These are phyloP conservation scores for Gyrodon lividus DNA, from an alignment of 768 basidiomycete genomes.

Conservation along the genomic window DNA sequence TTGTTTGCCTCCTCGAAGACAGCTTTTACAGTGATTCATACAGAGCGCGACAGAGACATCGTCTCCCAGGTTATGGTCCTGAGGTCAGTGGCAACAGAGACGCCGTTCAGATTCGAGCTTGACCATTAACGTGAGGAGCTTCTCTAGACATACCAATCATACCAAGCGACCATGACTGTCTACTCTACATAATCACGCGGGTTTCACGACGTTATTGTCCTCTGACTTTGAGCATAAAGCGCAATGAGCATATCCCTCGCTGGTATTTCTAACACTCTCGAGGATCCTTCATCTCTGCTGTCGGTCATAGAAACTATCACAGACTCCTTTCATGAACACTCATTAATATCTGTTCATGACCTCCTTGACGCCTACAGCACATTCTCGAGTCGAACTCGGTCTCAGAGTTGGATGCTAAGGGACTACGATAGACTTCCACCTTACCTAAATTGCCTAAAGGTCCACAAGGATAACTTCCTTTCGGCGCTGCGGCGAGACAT, in stretches of 20 bases:
- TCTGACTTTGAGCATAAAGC: neutral
- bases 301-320: constrained; percentile 48
- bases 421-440: constrained; percentile 4
- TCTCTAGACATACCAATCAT: neutral
- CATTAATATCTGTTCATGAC: constrained; percentile 47
- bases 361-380: constrained; percentile 61
- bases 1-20: no score
- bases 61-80: no score
- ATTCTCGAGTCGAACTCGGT: constrained; percentile 45
- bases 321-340: constrained; percentile 42
- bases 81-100: neutral
- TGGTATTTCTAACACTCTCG: neutral
- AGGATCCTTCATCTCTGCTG: constrained; percentile 31
- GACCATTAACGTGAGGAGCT: neutral
- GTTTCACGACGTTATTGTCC: neutral
- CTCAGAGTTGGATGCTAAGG: constrained; percentile 9
- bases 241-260: neutral
- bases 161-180: neutral
- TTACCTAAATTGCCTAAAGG: constrained; percentile 31
- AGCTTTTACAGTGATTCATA: no score
- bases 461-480: constrained; percentile 35
- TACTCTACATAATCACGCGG: neutral
- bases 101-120: neutral
- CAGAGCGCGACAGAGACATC: no score
- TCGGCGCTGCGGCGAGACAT: constrained; percentile 54